Evolutionary conservation across 495 filamentous ascomycete species (phyloP), one percentile per base, ranked within the genome.

Genomic region (Wilcoxina mikolae): DNA sequence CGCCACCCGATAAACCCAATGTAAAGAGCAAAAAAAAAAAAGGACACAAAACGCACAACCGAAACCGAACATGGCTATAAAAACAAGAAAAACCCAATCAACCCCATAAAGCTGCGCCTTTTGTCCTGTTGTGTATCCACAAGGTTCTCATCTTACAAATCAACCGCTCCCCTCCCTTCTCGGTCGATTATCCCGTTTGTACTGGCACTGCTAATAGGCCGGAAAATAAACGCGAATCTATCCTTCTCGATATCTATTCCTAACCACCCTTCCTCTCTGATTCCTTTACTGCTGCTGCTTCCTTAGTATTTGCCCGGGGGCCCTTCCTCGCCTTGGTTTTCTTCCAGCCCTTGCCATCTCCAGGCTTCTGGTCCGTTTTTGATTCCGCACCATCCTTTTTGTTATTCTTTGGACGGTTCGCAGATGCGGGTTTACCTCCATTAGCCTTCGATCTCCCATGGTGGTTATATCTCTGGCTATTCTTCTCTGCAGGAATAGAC

Each of bases 371-470:
- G 23, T 25, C 48, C 24, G 20, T 35, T 20, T 43, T 41, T 29
- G 25, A 4, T 7, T 43, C 50, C 12, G 38, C 5, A 43, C 4
- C 2, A 7, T 31, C 49, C n/a, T 51, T 51, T 33, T 29, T 27
- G 15, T 24, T 47, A 28, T 24, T 33, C 35, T 41, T 46, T 41
- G 28, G 23, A 11, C 38, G 25, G 18, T 57, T 43, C 25, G 59
- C 51, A 23, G 42, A 3, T 4, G 51, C 33, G 20, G 54, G 25
- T 25, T 53, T 62, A 33, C 47, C 54, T 20, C 49, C 15, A 44
- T 61, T 61, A 3, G 60, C 25, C 46, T 61, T 62, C 22, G 26
- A 25, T 5, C 39, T 28, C 20, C 58, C 58, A 41, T 54, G 55
- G 7, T 45, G 50, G n/a, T 50, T 35, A 29, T 25, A 33, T 26